Base-by-base conservation (phyloP, 2,329 filamentous ascomycete genomes). In the Fusarium goolgardi region DNA sequence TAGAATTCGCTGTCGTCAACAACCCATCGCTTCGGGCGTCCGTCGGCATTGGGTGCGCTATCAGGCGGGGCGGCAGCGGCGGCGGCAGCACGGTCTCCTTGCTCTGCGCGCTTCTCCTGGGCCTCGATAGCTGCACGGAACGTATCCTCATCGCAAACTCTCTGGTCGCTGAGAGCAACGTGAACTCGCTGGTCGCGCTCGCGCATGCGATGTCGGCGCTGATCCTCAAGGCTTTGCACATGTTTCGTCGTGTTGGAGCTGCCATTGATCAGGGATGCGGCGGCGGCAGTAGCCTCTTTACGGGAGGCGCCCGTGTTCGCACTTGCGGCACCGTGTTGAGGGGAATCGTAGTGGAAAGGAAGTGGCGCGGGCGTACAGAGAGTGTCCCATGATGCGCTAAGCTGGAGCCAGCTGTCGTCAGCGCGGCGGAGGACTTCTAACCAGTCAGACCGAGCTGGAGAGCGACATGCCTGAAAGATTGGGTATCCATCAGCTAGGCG, bases 401-500 rank as follows among this genome's bases (percentile, higher is more conserved):
- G 83, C 9, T 86, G 83, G 52, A 95, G 84, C 90, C 90, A 93
- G 74, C 92, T 91, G 37, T 87, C 83, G 34, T 87, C 83, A 1
- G 86, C 84, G 31, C 87, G 85, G 0, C 89, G 85, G 12, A 96
- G 77, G 0, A 95, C 83, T 77, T 95, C 91, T 47, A 90, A 87
- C 92, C 92, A 96, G 78, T 96, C 93, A 5, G 90, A 86, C 52
- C 91, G 88, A 3, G 91, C 89, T 2, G 91, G 89, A 5, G 88
- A 91, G 50, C 90, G 84, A 25, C 90, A 88, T 1, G 89, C 84
- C 67, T 94, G 88, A 75, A 96, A 95, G 49, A 95, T 86, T 0
- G 93, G 93, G 71, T 93, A 94, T 6, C 92, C 92, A 72, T 96
- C 91, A 49, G 88, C 89, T 25, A 96, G 84, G 21, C 92, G 86